These are phyloP conservation scores for Limnanthes douglasii DNA, from an alignment of 345 rosid genomes.

Conservation along the genomic window DNA sequence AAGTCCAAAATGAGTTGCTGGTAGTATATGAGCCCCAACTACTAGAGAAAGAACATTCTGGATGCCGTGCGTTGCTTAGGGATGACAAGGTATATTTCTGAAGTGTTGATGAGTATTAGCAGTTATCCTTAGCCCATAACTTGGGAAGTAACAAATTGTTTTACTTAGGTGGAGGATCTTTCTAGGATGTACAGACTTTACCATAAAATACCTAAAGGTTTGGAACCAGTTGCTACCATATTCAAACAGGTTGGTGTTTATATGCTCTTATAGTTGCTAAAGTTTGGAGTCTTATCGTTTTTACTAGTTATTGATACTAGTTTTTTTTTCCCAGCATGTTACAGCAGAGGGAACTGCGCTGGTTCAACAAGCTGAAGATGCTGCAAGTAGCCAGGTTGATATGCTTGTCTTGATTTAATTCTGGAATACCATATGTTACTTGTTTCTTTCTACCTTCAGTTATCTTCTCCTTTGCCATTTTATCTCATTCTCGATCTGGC, in stretches of 20 bases:
- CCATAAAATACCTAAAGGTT: conserved; percentile 47
- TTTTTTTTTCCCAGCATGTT: conserved; percentile 44
- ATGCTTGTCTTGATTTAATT: background rate
- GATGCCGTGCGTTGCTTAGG: conserved; percentile 74
- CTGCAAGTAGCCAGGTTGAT: conserved; percentile 62
- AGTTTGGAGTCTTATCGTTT: background rate
- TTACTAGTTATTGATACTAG: background rate
- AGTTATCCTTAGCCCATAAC: too few relatives aligned
- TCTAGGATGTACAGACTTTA: conserved; percentile 95
- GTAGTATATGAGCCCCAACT: conserved; percentile 48
- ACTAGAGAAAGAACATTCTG: conserved; percentile 86
- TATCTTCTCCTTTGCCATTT: too few relatives aligned
- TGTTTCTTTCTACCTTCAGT: too few relatives aligned
- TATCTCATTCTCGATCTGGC: too few relatives aligned
- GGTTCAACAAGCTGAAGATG: conserved; percentile 92
- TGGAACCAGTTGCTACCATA: conserved; percentile 72
- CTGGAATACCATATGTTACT: too few relatives aligned
- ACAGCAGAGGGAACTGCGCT: conserved; percentile 73
- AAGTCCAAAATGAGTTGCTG: conserved; percentile 81
- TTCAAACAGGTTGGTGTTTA: conserved; percentile 69
- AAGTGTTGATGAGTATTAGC: too few relatives aligned
- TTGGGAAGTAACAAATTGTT: too few relatives aligned
- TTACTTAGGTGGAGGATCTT: conserved; percentile 85
- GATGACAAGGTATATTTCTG: conserved; percentile 81
- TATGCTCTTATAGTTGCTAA: conserved; percentile 1